phyloP scores from a whole-genome alignment of 140 eudicot species.

The Ambrosia hybrid region DNA sequence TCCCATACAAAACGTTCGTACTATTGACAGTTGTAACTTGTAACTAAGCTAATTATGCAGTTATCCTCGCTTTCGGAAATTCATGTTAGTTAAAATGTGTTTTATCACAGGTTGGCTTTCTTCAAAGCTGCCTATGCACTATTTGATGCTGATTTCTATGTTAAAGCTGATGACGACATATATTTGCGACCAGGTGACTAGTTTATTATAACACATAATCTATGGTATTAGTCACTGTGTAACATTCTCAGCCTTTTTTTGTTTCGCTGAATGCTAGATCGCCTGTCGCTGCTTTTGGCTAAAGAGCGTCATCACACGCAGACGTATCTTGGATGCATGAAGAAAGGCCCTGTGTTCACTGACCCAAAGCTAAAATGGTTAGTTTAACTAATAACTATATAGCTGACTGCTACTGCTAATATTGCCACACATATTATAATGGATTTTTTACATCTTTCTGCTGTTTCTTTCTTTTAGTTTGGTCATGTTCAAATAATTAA shows the following conservation, averaged over 20 bases:
- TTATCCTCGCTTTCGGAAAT: neutral
- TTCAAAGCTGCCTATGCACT: constrained; percentile 98
- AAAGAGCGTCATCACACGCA: constrained; percentile 78
- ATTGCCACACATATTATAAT: no score
- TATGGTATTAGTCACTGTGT: neutral
- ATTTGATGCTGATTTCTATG: constrained; percentile 87
- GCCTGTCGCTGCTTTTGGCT: constrained; percentile 88
- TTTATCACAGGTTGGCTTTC: constrained; percentile 68
- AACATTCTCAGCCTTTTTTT: constrained; percentile 1
- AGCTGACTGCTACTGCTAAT: no score
- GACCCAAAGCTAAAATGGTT: constrained; percentile 95
- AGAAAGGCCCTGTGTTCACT: constrained; percentile 96
- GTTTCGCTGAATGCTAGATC: constrained; percentile 48
- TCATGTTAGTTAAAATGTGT: constrained; percentile 19
- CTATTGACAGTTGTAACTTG: constrained; percentile 18
- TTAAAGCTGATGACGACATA: constrained; percentile 95
- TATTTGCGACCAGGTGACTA: constrained; percentile 84
- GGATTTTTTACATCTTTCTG: no score
- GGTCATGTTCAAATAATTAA: neutral
- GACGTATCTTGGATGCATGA: constrained; percentile 97
- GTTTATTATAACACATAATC: neutral
- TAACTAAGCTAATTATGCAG: neutral
- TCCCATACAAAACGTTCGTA: constrained; percentile 98
- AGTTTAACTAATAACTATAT: constrained; percentile 16
- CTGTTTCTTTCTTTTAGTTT: neutral